A percentile compares a stretch with the other conserved stretches of the same genome.
Evolutionary conservation across 1,139 yeast genomes (phyloP).

Genomic region (Lodderomyces theae): DNA sequence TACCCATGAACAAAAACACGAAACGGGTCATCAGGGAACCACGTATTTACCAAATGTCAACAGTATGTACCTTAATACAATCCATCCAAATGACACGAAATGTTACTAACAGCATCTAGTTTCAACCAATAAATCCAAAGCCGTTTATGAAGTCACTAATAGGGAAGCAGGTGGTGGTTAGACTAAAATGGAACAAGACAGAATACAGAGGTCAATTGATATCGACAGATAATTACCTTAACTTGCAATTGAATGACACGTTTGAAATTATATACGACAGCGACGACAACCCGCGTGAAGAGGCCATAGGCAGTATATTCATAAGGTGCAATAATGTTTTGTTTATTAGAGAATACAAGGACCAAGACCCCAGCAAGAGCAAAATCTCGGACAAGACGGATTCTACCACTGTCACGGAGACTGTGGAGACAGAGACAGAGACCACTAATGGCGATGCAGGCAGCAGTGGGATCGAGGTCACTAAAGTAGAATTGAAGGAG

Average conservation of each 20-base stretch:
- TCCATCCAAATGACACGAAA: neutral
- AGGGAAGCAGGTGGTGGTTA: constrained; percentile 71
- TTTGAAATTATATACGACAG: constrained; percentile 55
- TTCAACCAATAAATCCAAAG: constrained; percentile 83
- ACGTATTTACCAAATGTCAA: constrained; percentile 8
- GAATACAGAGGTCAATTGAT: constrained; percentile 80
- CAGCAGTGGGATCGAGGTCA: neutral
- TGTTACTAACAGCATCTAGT: constrained; percentile 26
- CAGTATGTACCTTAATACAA: constrained; percentile 6
- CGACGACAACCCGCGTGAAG: constrained; percentile 41
- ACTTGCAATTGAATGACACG: constrained; percentile 71
- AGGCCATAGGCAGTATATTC: constrained; percentile 75
- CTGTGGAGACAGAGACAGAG: constrained; percentile 3
- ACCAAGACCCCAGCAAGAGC: constrained; percentile 2
- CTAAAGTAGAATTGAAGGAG: constrained; percentile 3
- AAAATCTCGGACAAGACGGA: constrained; percentile 3
- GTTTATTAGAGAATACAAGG: constrained; percentile 49
- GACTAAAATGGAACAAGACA: constrained; percentile 90
- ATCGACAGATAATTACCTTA: constrained; percentile 92
- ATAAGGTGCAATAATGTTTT: constrained; percentile 81
- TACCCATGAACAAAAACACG: neutral
- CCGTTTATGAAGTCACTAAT: constrained; percentile 80
- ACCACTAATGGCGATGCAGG: neutral
- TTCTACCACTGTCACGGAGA: neutral
- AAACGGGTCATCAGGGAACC: too few species aligned